Conservation (phyloP, 306 rosid species). For the cucumber (Cucumis sativus) region Cucumber_9930_V3 NC_026657.2:10220501-10221000, state of each 20-base stretch:
- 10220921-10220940: slow-evolving; percentile 38
- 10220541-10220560: not conserved
- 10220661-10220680: not conserved
- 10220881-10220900: slow-evolving; percentile 30
- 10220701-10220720: not conserved
- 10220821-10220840: not conserved
- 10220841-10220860: slow-evolving; percentile 10
- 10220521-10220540: not conserved
- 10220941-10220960: slow-evolving; percentile 25
- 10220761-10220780: slow-evolving; percentile 2
- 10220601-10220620: too few species aligned
- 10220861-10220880: slow-evolving; percentile 16
- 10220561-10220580: too few species aligned
- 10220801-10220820: not conserved
- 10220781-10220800: not conserved
- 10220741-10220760: not conserved
- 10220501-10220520: not conserved
- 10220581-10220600: too few species aligned
- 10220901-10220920: slow-evolving; percentile 3
- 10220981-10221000: slow-evolving; percentile 33
- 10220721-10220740: not conserved
- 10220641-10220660: too few species aligned
- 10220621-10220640: too few species aligned
- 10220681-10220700: not conserved
- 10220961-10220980: slow-evolving; percentile 41